Conservation (phyloP, 106 monocot species). For the Cymbidium sinense region DNA sequence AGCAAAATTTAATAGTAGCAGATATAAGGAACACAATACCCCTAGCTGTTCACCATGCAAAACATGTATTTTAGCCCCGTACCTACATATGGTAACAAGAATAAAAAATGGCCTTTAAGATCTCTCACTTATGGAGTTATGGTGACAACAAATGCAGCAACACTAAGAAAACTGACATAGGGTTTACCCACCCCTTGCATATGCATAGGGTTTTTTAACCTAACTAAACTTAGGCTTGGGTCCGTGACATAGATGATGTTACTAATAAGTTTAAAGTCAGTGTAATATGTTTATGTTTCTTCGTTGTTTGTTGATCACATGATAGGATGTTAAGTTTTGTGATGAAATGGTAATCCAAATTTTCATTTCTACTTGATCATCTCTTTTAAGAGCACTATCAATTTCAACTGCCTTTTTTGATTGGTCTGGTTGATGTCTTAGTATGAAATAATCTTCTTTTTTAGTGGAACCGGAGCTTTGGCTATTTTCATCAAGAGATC, state of each 20-base stretch:
- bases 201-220: not conserved
- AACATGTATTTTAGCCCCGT: too few species aligned
- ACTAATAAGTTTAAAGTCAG: not conserved
- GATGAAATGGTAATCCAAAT: not conserved
- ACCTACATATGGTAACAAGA: too few species aligned
- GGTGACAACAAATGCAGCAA: not conserved
- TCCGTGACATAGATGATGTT: not conserved
- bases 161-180: not conserved
- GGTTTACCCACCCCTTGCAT: not conserved
- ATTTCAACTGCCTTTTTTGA: not conserved
- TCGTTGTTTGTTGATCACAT: not conserved
- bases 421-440: not conserved
- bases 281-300: not conserved
- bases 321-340: not conserved
- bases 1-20: too few species aligned
- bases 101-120: not conserved
- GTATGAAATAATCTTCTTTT: not conserved
- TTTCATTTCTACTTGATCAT: not conserved
- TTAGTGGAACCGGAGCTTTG: constrained; percentile 90
- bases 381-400: not conserved
- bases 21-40: too few species aligned
- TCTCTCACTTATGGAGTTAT: not conserved
- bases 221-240: not conserved
- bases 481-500: constrained; percentile 69
- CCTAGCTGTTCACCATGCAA: too few species aligned